A percentile compares a stretch with the other conserved stretches of the same genome.
Evolutionary conservation across 2,329 filamentous ascomycete species (phyloP).

Genomic region (Sporothrix globosa): DNA sequence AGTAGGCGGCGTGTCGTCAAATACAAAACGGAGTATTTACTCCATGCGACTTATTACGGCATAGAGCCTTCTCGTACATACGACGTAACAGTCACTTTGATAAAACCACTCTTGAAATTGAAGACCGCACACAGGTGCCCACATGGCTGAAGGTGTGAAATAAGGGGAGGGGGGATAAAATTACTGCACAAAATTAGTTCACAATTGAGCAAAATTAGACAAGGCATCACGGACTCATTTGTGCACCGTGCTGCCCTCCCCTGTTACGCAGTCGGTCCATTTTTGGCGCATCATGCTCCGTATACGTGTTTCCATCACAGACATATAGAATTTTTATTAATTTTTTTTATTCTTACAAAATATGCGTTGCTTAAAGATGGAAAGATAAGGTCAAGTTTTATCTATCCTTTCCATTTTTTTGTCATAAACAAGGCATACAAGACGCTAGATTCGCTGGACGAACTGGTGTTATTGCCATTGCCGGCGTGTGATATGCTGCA

Average conservation of each 20-base stretch:
- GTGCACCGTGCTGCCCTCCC: conserved; percentile 21
- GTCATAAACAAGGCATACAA: too few relatives aligned
- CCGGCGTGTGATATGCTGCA: too few relatives aligned
- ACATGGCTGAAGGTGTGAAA: conserved; percentile 12
- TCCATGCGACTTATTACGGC: too few relatives aligned
- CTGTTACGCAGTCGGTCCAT: neutral
- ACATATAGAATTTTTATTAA: neutral
- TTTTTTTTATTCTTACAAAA: too few relatives aligned
- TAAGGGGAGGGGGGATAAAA: neutral
- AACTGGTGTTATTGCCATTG: too few relatives aligned
- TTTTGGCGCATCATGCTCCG: neutral
- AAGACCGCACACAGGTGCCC: neutral
- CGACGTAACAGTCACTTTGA: neutral
- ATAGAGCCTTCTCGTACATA: too few relatives aligned
- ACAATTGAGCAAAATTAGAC: conserved; percentile 3
- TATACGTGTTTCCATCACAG: neutral
- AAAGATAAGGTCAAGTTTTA: too few relatives aligned
- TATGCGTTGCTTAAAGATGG: too few relatives aligned
- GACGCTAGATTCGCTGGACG: too few relatives aligned
- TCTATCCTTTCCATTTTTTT: too few relatives aligned
- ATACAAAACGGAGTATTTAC: too few relatives aligned
- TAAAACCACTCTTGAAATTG: conserved; percentile 2
- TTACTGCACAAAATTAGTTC: conserved; percentile 13
- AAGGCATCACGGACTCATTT: conserved; percentile 9
- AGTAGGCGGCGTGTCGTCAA: neutral